Conservation (phyloP, 2,329 filamentous ascomycete genomes). For the Pseudogymnoascus sp. region DNA sequence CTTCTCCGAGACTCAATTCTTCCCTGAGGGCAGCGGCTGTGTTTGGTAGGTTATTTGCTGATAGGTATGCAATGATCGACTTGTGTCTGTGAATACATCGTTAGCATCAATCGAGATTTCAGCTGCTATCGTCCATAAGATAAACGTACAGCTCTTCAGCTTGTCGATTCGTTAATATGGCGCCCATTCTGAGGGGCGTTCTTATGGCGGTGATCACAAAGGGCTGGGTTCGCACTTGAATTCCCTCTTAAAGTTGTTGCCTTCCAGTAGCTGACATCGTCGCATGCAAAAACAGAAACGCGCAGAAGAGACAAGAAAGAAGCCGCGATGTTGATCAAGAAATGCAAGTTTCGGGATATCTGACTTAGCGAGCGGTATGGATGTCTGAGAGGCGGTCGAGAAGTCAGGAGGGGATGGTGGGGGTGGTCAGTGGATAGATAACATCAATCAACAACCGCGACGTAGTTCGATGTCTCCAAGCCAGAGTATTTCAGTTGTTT, state of each 20-base stretch:
- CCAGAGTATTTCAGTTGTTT: not conserved
- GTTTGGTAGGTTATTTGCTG: slow-evolving; percentile 62
- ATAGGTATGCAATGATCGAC: slow-evolving; percentile 83
- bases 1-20: slow-evolving; percentile 66
- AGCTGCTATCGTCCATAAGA: not conserved
- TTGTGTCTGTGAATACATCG: slow-evolving; percentile 61
- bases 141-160: slow-evolving; percentile 2
- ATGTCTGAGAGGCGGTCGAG: not conserved
- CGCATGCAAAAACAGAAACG: slow-evolving; percentile 1
- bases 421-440: slow-evolving; percentile 6
- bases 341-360: slow-evolving; percentile 7
- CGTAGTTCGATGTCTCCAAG: not conserved
- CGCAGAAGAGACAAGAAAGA: slow-evolving; percentile 2
- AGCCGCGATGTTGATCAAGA: not conserved
- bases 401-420: slow-evolving; percentile 1
- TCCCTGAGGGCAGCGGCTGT: slow-evolving; percentile 66
- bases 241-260: slow-evolving; percentile 5
- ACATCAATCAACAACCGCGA: not conserved
- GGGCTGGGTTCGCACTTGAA: not conserved
- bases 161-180: slow-evolving; percentile 6
- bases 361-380: slow-evolving; percentile 6
- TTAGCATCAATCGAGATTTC: not conserved
- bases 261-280: not conserved
- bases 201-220: not conserved
- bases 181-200: not conserved